Base-by-base conservation (phyloP, 768 basidiomycete species). In the Trametes punicea region DNA sequence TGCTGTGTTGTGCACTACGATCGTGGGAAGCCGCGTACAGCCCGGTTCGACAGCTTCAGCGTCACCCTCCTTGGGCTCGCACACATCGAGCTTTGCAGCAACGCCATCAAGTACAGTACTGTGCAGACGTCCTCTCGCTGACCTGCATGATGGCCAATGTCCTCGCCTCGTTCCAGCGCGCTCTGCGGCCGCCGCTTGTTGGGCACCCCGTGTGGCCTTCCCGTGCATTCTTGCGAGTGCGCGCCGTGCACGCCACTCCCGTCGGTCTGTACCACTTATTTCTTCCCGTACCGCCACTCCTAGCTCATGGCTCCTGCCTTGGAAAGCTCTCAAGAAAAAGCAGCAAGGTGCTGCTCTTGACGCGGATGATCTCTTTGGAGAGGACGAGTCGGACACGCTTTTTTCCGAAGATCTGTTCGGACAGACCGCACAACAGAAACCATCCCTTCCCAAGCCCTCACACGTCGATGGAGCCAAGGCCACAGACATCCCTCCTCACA, bases 321-420 rank as follows among this genome's bases (percentile, higher is more conserved):
- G 11, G 8, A 2, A 51, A 64, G 62, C 59, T 2, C 47, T 61
- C 11, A 64, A 59, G 60, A 57, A 58, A 44, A 59, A 64, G 52
- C 30, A 39, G 10, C 20, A 53, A 9, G 36, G 20, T 1, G 26
- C 27, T 15, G 21, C 46, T 3, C 13, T 36, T 1, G 57, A 61
- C 3, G 30, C 48, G 7, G 62, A 59, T 34, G 60, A 61, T 46
- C 57, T 59, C 30, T 64, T 64, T 26, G 59, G 51, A 13, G 46
- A 46, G 9, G 46, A 57, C 10, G 55, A 47, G 3, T 52, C 46
- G 10, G 58, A 63, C 18, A 51, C 50, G 1, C 45, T 55, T 15
- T 62, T 58, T 36, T 21, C 45, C 10, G 60, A 57, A 11, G 53
- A 55, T n/a, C 48, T 63, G 40, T 55, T 55, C 50, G 21, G 31